A percentile compares a stretch with the other conserved stretches of the same genome.
These are phyloP conservation scores for Triadica sebifera DNA, from an alignment of 345 rosid genomes.

Conservation along the genomic window DNA sequence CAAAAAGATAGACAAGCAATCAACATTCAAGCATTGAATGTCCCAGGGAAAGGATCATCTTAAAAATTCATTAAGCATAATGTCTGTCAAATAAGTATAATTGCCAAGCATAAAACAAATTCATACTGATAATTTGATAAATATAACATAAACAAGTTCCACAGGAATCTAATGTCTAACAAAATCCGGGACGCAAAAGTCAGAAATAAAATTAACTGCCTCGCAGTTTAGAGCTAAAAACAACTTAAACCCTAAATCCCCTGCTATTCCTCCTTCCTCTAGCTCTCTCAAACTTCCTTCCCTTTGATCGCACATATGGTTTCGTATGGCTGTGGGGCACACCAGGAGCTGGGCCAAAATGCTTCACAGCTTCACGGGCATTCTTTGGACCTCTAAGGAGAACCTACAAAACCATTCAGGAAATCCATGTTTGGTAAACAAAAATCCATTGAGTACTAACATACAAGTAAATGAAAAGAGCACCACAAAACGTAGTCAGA, in stretches of 20 bases:
- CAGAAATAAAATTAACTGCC: constrained; percentile 23
- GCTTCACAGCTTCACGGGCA: constrained; percentile 91
- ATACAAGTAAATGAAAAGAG: background rate
- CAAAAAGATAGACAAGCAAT: no score
- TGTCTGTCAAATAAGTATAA: background rate
- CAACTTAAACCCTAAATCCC: constrained; percentile 61
- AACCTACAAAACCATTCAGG: constrained; percentile 34
- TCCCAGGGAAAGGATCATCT: background rate
- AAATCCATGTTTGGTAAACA: no score
- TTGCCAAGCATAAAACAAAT: background rate
- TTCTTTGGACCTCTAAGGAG: constrained; percentile 98
- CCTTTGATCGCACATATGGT: constrained; percentile 82
- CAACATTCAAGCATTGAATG: no score
- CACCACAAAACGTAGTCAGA: background rate
- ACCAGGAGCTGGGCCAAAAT: constrained; percentile 97
- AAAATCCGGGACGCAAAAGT: constrained; percentile 33
- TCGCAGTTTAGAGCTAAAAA: constrained; percentile 18
- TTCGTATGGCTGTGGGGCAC: constrained; percentile 90
- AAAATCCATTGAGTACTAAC: background rate
- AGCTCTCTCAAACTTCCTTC: constrained; percentile 91
- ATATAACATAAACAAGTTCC: constrained; percentile 15
- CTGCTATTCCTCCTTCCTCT: constrained; percentile 79
- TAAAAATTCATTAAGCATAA: background rate
- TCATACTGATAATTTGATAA: constrained; percentile 10
- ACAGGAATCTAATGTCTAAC: constrained; percentile 34